Evolutionary conservation across 148 eudicot genomes (phyloP).

Genomic region (Agrostemma githago): DNA sequence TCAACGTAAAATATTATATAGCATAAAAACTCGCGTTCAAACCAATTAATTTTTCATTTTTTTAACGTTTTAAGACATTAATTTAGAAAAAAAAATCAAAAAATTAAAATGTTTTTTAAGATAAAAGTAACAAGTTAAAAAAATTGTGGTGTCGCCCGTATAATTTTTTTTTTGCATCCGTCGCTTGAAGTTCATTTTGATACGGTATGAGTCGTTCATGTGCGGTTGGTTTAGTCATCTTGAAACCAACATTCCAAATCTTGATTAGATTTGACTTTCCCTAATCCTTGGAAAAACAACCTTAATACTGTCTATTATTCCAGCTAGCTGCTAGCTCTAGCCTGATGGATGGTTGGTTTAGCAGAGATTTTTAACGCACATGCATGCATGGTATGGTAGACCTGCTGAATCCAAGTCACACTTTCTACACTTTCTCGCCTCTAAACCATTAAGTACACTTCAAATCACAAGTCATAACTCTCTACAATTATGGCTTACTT

Average conservation of each 20-base stretch:
- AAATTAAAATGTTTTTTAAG: too few relatives aligned
- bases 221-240: too few relatives aligned
- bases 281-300: slow-evolving; percentile 7
- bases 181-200: too few relatives aligned
- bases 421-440: not conserved
- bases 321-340: not conserved
- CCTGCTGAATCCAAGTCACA: not conserved
- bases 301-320: not conserved
- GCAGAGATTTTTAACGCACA: slow-evolving; percentile 1
- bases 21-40: too few relatives aligned
- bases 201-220: too few relatives aligned
- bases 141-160: too few relatives aligned
- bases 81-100: too few relatives aligned
- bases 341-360: not conserved
- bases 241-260: not conserved
- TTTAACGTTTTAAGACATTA: too few relatives aligned
- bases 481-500: not conserved
- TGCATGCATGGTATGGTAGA: not conserved
- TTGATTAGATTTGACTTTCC: not conserved
- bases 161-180: too few relatives aligned
- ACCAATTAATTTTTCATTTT: too few relatives aligned
- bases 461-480: not conserved
- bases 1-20: too few relatives aligned
- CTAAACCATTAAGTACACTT: not conserved
- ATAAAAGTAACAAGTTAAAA: too few relatives aligned